Evolutionary conservation across 192 early-diverging fungal species (phyloP).

Genomic region (Glomus cerebriforme): DNA sequence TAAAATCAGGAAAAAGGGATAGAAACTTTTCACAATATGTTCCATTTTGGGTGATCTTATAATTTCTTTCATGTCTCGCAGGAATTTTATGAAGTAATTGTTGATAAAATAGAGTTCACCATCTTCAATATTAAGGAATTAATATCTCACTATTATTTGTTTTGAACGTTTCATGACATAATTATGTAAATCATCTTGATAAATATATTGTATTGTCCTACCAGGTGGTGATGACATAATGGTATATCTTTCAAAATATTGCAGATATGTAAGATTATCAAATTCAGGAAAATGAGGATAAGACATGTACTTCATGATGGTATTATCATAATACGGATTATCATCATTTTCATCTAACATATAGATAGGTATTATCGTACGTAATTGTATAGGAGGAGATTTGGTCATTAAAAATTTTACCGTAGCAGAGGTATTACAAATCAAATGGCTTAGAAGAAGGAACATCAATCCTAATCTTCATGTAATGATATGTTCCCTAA

Average conservation of each 20-base stretch:
- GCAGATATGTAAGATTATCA: background rate
- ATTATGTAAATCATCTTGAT: background rate
- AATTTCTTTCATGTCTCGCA: background rate
- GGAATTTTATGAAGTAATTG: background rate
- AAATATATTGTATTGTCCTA: background rate
- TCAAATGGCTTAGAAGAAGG: no score
- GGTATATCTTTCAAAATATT: constrained; percentile 2
- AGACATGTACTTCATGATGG: background rate
- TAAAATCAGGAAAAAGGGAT: background rate
- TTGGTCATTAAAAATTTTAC: background rate
- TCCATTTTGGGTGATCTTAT: background rate
- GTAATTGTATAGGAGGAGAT: background rate
- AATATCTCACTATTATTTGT: background rate
- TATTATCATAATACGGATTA: background rate
- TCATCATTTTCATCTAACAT: background rate
- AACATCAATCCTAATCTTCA: no score
- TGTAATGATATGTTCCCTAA: no score
- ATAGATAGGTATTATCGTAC: background rate
- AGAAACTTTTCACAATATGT: background rate
- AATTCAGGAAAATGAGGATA: background rate
- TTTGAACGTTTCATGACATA: background rate
- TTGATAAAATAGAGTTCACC: constrained; percentile 1
- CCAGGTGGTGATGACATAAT: background rate
- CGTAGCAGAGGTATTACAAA: no score
- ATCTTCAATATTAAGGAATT: background rate